Evolutionary conservation across 352 stramenopile species (phyloP), one percentile per base, ranked within the genome.

Genomic region (Blastocystis sp.): DNA sequence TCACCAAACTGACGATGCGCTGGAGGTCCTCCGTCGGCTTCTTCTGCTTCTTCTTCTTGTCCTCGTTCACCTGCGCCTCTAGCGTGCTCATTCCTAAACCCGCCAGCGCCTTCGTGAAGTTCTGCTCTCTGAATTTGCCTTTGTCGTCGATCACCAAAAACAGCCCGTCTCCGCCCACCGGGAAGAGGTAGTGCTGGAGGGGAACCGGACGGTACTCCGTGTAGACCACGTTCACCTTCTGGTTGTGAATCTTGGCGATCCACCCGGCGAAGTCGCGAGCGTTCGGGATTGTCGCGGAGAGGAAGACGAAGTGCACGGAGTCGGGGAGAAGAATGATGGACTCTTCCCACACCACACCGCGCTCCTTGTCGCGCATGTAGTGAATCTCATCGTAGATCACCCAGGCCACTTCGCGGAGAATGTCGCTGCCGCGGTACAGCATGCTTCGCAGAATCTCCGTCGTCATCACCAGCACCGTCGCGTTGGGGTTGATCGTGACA

Each of bases 351-450:
- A 98, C 95, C 11, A 98, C 96, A 77, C 96, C 96, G 60, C 96
- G 94, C 91, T 98, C 96, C 89, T 97, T 98, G 93, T 99, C 97
- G 61, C 96, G 91, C 95, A 99, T 99, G 92, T 99, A 99, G 91
- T 99, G 97, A 34, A 99, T 98, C 92, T 99, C 97, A 91, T 99
- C 97, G 90, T 98, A 99, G 90, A 99, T 98, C 3, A 99, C 96
- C 89, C 90, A 94, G 42, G 79, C 90, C 42, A 99, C 95, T 91
- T 98, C 96, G 60, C 97, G 93, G 94, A 99, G 98, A 11, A 98
- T 91, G 84, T 98, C 97, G 0, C 94, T 97, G 38, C 97, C 97
- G 69, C 96, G 93, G 91, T 99, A 99, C 4, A 99, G 91, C 97
- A 99, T 99, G 78, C 91, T 95, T 11, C 96, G 92, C 74, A 99